Evolutionary conservation across 345 rosid species (phyloP).

Genomic region (Aethionema arabicum): DNA sequence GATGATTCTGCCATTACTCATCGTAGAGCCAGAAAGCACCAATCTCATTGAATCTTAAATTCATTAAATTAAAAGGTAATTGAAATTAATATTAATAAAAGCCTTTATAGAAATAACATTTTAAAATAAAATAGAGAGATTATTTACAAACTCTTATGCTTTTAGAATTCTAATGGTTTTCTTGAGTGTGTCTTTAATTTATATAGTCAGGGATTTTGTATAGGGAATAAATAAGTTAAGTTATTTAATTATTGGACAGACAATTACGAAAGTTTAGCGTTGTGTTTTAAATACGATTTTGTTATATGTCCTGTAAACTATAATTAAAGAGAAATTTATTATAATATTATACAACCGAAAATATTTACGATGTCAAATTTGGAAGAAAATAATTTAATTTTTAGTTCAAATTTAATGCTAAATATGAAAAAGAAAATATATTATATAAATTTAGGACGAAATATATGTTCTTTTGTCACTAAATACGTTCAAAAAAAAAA

Average conservation of each 20-base stretch:
- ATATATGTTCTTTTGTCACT: no score
- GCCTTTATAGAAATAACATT: neutral
- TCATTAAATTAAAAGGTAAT: slow-evolving; percentile 10
- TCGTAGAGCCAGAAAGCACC: slow-evolving; percentile 97
- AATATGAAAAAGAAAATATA: no score
- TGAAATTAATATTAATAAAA: neutral
- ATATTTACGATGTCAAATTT: no score
- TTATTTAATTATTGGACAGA: neutral
- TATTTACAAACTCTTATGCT: no score
- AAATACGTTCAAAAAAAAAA: neutral
- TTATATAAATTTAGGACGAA: no score
- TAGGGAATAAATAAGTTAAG: neutral
- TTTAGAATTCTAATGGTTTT: no score
- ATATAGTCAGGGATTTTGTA: slow-evolving; percentile 12
- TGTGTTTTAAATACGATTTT: no score
- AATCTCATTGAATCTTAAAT: slow-evolving; percentile 54
- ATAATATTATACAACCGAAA: no score
- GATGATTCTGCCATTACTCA: slow-evolving; percentile 68
- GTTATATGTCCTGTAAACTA: no score
- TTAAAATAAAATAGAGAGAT: neutral
- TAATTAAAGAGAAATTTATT: no score
- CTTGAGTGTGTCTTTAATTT: slow-evolving; percentile 1
- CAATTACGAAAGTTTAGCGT: neutral
- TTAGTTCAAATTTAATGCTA: no score
- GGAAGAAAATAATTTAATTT: no score